Evolutionary conservation across 371 early-diverging fungal genomes (phyloP), one percentile per base, ranked within the genome.

Genomic region (Dipsacomyces acuminosporus): DNA sequence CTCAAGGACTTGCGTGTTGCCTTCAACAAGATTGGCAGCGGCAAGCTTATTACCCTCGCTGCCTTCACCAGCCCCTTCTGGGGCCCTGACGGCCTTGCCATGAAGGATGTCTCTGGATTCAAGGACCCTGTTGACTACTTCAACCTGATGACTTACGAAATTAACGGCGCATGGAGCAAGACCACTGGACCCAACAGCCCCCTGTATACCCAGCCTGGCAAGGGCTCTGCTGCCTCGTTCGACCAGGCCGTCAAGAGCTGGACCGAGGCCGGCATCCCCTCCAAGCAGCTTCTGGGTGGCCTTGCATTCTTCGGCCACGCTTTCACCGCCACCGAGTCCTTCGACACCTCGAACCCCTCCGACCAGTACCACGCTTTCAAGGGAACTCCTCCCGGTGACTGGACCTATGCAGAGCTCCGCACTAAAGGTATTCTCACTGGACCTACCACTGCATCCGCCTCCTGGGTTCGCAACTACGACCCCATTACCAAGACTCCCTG

Each of bases 221-320:
- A 74, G 19, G 79, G 76, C 1, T 75, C 74, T 19, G 77, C 25
- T 30, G 15, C 14, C 6, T 57, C 57, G 21, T 18, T 44, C 38
- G 23, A 15, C 23, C 35, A 25, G 15, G 74, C 76, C 41, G 72
- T 82, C 30, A 41, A 61, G 2, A 46, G 65, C 13, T 82, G 81
- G 82, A 80, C 63, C 26, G 22, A 54, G 25, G 81, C 82, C 22
- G 82, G 82, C 44, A 74, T 81, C 33, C 81, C 82, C 19, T 53
- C 58, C 1, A 52, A 67, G 17, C 80, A 84, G 61, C 60, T 86
- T n/a, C 78, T 77, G 1, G 72, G 78, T 23, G 86, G 86, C 30
- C 54, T 78, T 8, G 78, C 83, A 1, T 82, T 81, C 57, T 83
- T 84, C 64, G 87, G 87, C 20, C 78, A 80, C 44, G 49, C 80